phyloP scores from a whole-genome alignment of 768 basidiomycete genomes.

The Lactarius tabidus region DNA sequence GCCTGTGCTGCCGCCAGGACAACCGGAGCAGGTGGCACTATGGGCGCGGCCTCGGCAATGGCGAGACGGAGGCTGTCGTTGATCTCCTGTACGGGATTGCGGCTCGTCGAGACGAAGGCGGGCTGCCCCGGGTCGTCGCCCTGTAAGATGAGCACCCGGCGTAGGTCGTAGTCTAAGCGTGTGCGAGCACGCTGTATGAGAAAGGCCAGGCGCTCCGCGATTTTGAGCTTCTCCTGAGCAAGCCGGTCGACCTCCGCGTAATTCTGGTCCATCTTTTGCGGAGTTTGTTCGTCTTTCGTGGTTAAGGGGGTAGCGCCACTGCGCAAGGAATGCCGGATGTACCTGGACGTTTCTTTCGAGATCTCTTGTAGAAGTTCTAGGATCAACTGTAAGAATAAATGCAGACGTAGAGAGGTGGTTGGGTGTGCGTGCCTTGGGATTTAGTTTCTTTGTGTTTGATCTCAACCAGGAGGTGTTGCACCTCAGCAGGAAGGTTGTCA shows the following conservation, averaged over 20 bases:
- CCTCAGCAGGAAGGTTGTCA: slow-evolving; percentile 48
- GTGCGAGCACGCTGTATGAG: slow-evolving; percentile 45
- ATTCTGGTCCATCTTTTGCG: slow-evolving; percentile 34
- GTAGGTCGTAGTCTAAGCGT: slow-evolving; percentile 46
- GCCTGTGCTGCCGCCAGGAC: slow-evolving; percentile 9
- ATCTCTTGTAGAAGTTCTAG: slow-evolving; percentile 44
- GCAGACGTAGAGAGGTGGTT: background rate
- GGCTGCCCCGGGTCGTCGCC: slow-evolving; percentile 40
- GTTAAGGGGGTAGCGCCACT: slow-evolving; percentile 25
- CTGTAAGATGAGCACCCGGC: slow-evolving; percentile 41
- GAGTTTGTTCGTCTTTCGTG: slow-evolving; percentile 38
- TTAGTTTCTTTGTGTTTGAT: slow-evolving; percentile 43
- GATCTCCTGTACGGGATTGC: slow-evolving; percentile 40
- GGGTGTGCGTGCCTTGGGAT: slow-evolving; percentile 36
- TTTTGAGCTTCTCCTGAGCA: slow-evolving; percentile 41
- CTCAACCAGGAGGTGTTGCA: slow-evolving; percentile 46
- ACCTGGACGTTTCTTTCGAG: slow-evolving; percentile 41
- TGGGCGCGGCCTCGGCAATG: slow-evolving; percentile 21
- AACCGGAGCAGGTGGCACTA: slow-evolving; percentile 14
- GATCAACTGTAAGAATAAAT: background rate
- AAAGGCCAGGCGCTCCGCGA: slow-evolving; percentile 43
- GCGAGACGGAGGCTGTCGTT: slow-evolving; percentile 24
- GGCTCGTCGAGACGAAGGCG: slow-evolving; percentile 28
- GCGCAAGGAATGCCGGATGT: slow-evolving; percentile 42
- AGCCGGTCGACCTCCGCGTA: slow-evolving; percentile 34